Evolutionary conservation across 2,329 filamentous ascomycete genomes (phyloP).

Genomic region (Paramyrothecium sp.): DNA sequence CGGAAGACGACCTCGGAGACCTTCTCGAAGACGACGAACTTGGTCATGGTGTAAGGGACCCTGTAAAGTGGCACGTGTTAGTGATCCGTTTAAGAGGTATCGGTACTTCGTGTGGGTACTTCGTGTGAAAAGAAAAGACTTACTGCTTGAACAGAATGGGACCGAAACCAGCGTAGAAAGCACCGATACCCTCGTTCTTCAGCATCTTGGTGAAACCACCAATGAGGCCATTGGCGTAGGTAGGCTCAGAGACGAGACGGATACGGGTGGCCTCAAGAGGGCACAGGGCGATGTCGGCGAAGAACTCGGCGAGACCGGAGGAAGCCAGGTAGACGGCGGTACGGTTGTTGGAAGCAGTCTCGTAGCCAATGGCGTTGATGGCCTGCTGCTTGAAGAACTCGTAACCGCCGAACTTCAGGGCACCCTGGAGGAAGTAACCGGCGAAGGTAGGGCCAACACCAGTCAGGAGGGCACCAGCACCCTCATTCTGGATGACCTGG

Average conservation of each 20-base stretch:
- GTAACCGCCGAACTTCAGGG: slow-evolving; percentile 92
- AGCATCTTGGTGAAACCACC: slow-evolving; percentile 81
- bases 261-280: slow-evolving; percentile 92
- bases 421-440: slow-evolving; percentile 92
- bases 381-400: slow-evolving; percentile 95
- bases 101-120: neutral
- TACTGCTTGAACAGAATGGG: slow-evolving; percentile 68
- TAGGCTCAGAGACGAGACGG: slow-evolving; percentile 85
- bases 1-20: slow-evolving; percentile 73
- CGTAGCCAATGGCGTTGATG: slow-evolving; percentile 77
- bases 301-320: slow-evolving; percentile 64
- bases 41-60: slow-evolving; percentile 92
- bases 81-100: too few relatives aligned
- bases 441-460: slow-evolving; percentile 83
- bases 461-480: slow-evolving; percentile 81
- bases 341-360: slow-evolving; percentile 75
- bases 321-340: slow-evolving; percentile 79
- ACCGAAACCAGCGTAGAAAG: slow-evolving; percentile 90
- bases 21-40: slow-evolving; percentile 94
- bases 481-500: slow-evolving; percentile 81
- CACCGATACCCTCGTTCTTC: slow-evolving; percentile 77
- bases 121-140: slow-evolving; percentile 20
- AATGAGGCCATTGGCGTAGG: slow-evolving; percentile 77
- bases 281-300: slow-evolving; percentile 81
- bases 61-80: slow-evolving; percentile 33